phyloP scores from a whole-genome alignment of 352 stramenopile genomes.

The Phytophthora fragariaefolia region DNA sequence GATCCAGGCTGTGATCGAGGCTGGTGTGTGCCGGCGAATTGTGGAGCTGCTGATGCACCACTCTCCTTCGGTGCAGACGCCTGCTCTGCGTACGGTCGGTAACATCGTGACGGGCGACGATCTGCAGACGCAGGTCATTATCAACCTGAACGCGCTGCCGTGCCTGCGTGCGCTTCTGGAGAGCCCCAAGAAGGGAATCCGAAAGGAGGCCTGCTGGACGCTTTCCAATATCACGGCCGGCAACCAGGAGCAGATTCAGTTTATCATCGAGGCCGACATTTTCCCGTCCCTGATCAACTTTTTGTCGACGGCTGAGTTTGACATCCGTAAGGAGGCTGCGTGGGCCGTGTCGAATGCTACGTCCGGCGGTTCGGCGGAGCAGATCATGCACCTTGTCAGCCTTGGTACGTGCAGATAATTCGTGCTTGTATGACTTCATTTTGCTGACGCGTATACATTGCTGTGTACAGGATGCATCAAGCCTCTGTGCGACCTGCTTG shows the following conservation, averaged over 20 bases:
- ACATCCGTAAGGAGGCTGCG: conserved; percentile 98
- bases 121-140: conserved; percentile 99
- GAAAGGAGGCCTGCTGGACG: conserved; percentile 99
- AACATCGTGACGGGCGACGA: conserved; percentile 99
- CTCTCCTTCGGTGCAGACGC: conserved; percentile 85
- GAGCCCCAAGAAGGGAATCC: conserved; percentile 97
- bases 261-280: conserved; percentile 97
- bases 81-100: conserved; percentile 89
- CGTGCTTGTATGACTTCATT: neutral
- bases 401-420: conserved; percentile 68
- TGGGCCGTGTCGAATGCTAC: conserved; percentile 99
- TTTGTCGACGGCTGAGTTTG: conserved; percentile 97
- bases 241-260: conserved; percentile 99
- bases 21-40: conserved; percentile 95
- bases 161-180: conserved; percentile 96
- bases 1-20: conserved; percentile 98
- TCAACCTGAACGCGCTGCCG: conserved; percentile 97
- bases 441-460: conserved; percentile 10
- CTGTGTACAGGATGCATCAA: conserved; percentile 91
- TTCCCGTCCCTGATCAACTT: conserved; percentile 97
- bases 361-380: conserved; percentile 91
- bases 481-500: conserved; percentile 97
- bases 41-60: conserved; percentile 95
- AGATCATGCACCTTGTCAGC: conserved; percentile 97
- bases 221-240: conserved; percentile 99